Evolutionary conservation across 139 green algal species (phyloP).

Genomic region (Nannochloris sp.): DNA sequence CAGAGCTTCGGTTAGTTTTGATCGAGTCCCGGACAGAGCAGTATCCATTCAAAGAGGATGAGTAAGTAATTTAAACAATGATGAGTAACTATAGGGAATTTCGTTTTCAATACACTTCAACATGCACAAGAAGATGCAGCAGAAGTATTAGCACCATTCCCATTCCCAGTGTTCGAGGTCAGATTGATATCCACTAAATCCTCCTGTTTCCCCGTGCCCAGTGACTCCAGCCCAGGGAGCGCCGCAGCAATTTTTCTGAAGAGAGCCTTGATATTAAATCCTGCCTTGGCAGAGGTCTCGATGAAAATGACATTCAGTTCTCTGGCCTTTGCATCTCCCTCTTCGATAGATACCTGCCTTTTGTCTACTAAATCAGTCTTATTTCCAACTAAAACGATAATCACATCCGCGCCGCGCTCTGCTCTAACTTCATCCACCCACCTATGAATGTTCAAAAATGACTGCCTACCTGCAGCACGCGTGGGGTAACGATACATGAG

Average conservation of each 20-base stretch:
- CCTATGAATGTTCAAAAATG: conserved; percentile 90
- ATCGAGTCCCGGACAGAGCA: conserved; percentile 41
- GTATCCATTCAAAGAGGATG: conserved; percentile 94
- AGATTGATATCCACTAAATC: conserved; percentile 90
- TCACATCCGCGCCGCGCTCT: conserved; percentile 93
- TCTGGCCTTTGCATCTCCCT: conserved; percentile 74
- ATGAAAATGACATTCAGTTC: conserved; percentile 97
- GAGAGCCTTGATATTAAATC: conserved; percentile 99
- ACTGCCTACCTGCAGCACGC: conserved; percentile 43
- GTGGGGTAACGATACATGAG: conserved; percentile 37
- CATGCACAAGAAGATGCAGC: conserved; percentile 31
- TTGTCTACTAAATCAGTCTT: conserved; percentile 98
- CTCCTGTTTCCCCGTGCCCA: conserved; percentile 53
- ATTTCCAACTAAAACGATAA: conserved; percentile 98
- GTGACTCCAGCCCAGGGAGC: conserved; percentile 89
- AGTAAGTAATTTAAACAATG: conserved; percentile 34
- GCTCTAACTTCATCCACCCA: conserved; percentile 97
- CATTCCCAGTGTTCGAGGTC: conserved; percentile 32
- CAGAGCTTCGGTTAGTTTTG: conserved; percentile 76
- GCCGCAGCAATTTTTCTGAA: conserved; percentile 96
- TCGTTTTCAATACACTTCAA: conserved; percentile 11
- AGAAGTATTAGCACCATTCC: conserved; percentile 6
- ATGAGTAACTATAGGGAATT: background rate
- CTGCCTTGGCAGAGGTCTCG: conserved; percentile 95
- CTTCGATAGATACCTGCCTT: conserved; percentile 95